A percentile compares a stretch with the other conserved stretches of the same genome.
These are phyloP conservation scores for Sporobolomyces roseus DNA, from an alignment of 768 basidiomycete species.

Conservation along the genomic window DNA sequence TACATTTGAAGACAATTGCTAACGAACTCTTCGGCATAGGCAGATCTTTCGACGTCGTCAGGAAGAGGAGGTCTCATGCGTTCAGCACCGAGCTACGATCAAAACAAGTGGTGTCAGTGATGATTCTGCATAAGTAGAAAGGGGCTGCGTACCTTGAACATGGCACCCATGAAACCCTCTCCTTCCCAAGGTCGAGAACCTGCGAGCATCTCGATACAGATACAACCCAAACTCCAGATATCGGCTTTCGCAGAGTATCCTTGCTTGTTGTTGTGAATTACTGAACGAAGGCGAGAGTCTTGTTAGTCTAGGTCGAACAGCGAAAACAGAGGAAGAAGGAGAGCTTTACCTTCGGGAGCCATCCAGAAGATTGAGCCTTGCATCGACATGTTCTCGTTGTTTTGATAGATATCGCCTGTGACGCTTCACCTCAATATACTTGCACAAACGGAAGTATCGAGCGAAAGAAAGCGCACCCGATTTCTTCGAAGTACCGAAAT, in stretches of 20 bases:
- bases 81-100: slow-evolving; percentile 75
- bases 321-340: neutral
- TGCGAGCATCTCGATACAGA: slow-evolving; percentile 98
- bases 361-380: slow-evolving; percentile 99
- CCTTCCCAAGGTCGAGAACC: slow-evolving; percentile 92
- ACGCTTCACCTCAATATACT: too few species aligned
- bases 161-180: slow-evolving; percentile 82
- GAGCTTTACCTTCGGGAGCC: slow-evolving; percentile 82
- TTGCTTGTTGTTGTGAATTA: slow-evolving; percentile 68
- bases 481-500: slow-evolving; percentile 97
- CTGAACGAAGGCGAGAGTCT: slow-evolving; percentile 4
- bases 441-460: too few species aligned
- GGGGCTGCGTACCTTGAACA: slow-evolving; percentile 70
- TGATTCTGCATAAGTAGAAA: neutral
- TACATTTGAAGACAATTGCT: slow-evolving; percentile 84
- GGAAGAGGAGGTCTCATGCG: slow-evolving; percentile 86
- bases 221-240: slow-evolving; percentile 92
- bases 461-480: slow-evolving; percentile 51
- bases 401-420: slow-evolving; percentile 70
- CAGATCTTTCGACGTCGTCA: slow-evolving; percentile 68
- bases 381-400: slow-evolving; percentile 71
- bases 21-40: slow-evolving; percentile 78
- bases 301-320: neutral
- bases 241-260: slow-evolving; percentile 97
- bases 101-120: too few species aligned